Base-by-base conservation (phyloP, 106 monocot genomes). In the Hemerocallis citrina region DNA sequence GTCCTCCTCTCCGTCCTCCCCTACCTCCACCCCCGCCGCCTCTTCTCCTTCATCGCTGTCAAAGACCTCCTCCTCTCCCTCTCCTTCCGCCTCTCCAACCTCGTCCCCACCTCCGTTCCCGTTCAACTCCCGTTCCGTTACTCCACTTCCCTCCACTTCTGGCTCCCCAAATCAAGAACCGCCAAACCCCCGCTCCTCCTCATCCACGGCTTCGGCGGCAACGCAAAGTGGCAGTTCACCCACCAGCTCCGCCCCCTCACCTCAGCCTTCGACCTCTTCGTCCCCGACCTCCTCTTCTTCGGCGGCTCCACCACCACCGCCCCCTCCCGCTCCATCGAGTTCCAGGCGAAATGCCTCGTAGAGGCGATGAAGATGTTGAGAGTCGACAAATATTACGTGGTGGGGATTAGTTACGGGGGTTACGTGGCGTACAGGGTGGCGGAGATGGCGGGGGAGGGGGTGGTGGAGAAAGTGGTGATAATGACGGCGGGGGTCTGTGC, bases 371-470 rank as follows among this genome's bases (percentile, higher is more conserved):
- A 24, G n/a, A 40, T 24, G 14, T 42, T 84, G 17, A 73, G 80
- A 10, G 64, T 85, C 34, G 43, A 9, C 27, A 61, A 56, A 24
- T 80, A 80, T 66, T 48, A 62, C n/a, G 70, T 85, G 31, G 76
- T 57, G 10, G 85, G 85, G 30, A 76, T 60, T 20, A 84, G 84
- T 50, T 84, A 84, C 65, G 84, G 84, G 0, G 84, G 84, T 1
- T 84, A 60, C 42, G 84, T 84, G 66, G 93, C 88, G 35, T 93
- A 69, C 63, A 54, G 78, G 33, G 21, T 85, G 70, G 93, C 79
- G 43, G 65, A 35, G 19, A 43, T 47, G 44, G 66, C 43, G 34
- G 84, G 42, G 65, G 62, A 6, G 46, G 50, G 21, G 29, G 54
- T 9, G 59, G 72, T 81, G 52, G 72, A 66, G 39, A 57, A 65